Evolutionary conservation across 495 filamentous ascomycete species (phyloP).

Genomic region (Annulohypoxylon maeteangense): DNA sequence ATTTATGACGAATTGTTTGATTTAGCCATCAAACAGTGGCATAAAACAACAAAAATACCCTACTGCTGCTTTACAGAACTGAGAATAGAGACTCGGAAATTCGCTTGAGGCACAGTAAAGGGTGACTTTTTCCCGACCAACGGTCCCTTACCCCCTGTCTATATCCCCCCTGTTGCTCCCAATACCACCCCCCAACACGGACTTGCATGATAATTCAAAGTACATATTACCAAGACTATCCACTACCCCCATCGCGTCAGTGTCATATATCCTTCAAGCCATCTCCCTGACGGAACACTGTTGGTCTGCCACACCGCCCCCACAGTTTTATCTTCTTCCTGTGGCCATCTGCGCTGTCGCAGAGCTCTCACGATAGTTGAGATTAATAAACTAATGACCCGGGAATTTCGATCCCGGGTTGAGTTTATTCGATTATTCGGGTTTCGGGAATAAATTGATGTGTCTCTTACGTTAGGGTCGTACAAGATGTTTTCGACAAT

Average conservation of each 20-base stretch:
- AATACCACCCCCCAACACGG: slow-evolving; percentile 37
- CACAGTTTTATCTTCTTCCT: slow-evolving; percentile 39
- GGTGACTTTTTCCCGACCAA: slow-evolving; percentile 43
- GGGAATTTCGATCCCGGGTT: slow-evolving; percentile 30
- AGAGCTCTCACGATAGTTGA: slow-evolving; percentile 40
- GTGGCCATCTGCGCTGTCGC: slow-evolving; percentile 32
- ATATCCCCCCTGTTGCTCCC: slow-evolving; percentile 39
- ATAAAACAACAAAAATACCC: slow-evolving; percentile 9
- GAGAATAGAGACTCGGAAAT: slow-evolving; percentile 36
- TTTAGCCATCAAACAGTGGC: slow-evolving; percentile 32
- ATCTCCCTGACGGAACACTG: slow-evolving; percentile 42
- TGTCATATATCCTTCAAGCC: slow-evolving; percentile 46
- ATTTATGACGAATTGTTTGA: slow-evolving; percentile 6
- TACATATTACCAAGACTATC: slow-evolving; percentile 42
- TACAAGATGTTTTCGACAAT: slow-evolving; percentile 43
- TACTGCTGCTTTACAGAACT: too few species aligned
- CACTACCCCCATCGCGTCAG: slow-evolving; percentile 45
- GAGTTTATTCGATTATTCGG: slow-evolving; percentile 29
- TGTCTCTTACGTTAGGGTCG: slow-evolving; percentile 5
- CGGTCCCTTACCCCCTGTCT: slow-evolving; percentile 25
- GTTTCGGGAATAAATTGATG: slow-evolving; percentile 21
- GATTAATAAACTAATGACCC: slow-evolving; percentile 26
- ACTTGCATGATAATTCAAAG: slow-evolving; percentile 48
- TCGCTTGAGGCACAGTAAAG: slow-evolving; percentile 34
- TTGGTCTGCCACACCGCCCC: slow-evolving; percentile 40